phyloP scores from a whole-genome alignment of 2,329 filamentous ascomycete species.

The Neofusicoccum laricinum region DNA sequence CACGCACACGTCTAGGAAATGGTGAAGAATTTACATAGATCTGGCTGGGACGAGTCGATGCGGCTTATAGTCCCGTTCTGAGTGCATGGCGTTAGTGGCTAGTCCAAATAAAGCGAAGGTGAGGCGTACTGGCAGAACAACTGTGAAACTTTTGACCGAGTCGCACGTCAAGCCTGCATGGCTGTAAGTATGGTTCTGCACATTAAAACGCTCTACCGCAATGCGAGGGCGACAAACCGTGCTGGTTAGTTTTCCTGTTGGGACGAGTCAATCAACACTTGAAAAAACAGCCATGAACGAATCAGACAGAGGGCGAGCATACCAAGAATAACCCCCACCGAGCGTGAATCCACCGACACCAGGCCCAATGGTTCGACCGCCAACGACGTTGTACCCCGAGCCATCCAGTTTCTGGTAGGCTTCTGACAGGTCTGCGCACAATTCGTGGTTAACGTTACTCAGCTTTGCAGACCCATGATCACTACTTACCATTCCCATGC shows the following conservation, averaged over 20 bases:
- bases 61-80: background rate
- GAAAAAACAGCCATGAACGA: background rate
- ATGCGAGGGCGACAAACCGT: background rate
- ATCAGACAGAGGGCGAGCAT: background rate
- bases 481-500: background rate
- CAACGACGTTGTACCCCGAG: slow-evolving; percentile 1
- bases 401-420: background rate
- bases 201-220: background rate
- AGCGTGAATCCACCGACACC: slow-evolving; percentile 1
- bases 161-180: background rate
- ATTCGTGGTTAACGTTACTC: background rate
- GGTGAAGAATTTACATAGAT: slow-evolving; percentile 8
- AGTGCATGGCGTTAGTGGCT: background rate
- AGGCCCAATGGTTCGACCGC: background rate
- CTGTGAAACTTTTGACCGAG: background rate
- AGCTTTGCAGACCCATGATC: background rate
- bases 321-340: slow-evolving; percentile 2
- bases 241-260: background rate
- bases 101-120: no score
- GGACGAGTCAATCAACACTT: background rate
- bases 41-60: slow-evolving; percentile 20
- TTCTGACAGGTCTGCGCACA: background rate
- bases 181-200: background rate
- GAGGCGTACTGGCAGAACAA: background rate
- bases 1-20: background rate